Conservation (phyloP, 345 rosid species). For the Capsella bursapastoris region DNA sequence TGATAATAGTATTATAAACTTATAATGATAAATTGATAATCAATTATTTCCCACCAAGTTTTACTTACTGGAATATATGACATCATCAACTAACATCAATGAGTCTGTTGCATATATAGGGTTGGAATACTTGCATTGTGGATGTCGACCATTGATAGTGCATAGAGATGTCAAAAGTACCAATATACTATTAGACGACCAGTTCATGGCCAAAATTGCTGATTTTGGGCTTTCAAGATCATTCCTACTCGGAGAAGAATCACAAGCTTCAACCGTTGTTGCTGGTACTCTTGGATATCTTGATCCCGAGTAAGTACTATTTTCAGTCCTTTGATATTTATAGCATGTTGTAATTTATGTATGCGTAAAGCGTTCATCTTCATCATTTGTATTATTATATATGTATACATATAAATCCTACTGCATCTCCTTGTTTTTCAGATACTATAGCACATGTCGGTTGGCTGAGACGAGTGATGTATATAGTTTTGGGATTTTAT, state of each 20-base stretch:
- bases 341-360: background rate
- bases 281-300: slow-evolving; percentile 43
- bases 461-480: slow-evolving; percentile 54
- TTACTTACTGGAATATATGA: background rate
- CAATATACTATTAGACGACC: slow-evolving; percentile 40
- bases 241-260: slow-evolving; percentile 19
- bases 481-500: slow-evolving; percentile 55
- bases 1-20: too few relatives aligned
- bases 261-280: slow-evolving; percentile 23
- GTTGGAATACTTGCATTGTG: slow-evolving; percentile 31
- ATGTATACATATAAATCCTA: background rate
- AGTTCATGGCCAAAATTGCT: slow-evolving; percentile 48
- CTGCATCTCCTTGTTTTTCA: background rate
- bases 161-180: slow-evolving; percentile 34
- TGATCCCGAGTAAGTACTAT: slow-evolving; percentile 43
- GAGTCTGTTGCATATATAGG: background rate
- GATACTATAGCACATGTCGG: slow-evolving; percentile 36
- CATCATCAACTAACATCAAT: background rate
- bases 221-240: slow-evolving; percentile 44
- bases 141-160: slow-evolving; percentile 31
- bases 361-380: too few relatives aligned
- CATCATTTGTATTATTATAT: background rate
- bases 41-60: background rate
- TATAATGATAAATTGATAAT: too few relatives aligned
- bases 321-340: background rate